Evolutionary conservation across 176 grass and related monocot species (phyloP).

Genomic region (Pontederia crassipes): DNA sequence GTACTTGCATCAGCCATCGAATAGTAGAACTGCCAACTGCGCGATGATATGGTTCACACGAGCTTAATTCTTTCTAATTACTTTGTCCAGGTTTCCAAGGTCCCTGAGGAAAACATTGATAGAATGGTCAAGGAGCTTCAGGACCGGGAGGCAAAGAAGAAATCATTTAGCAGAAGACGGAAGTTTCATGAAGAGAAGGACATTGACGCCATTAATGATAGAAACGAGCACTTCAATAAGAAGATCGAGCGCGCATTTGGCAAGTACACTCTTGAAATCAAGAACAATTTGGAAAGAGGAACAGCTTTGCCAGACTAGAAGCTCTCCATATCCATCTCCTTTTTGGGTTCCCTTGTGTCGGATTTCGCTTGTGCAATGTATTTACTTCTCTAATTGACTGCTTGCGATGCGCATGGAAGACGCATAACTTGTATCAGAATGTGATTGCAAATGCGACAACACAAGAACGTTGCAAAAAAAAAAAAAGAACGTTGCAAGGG

Average conservation of each 20-base stretch:
- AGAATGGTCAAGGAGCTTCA: constrained; percentile 80
- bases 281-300: constrained; percentile 95
- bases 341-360: not conserved
- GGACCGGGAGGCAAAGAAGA: constrained; percentile 45
- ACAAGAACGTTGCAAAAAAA: no score
- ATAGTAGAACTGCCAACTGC: not conserved
- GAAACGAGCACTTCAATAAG: constrained; percentile 99
- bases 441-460: no score
- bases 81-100: constrained; percentile 34
- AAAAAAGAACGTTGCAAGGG: no score
- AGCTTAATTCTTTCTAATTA: not conserved
- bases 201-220: constrained; percentile 80
- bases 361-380: not conserved
- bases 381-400: no score
- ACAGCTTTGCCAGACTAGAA: constrained; percentile 73
- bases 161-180: constrained; percentile 83
- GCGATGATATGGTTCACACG: not conserved
- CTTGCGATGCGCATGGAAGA: no score
- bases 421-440: no score
- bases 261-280: constrained; percentile 95
- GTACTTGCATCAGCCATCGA: constrained; percentile 10
- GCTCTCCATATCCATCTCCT: no score
- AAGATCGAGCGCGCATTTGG: constrained; percentile 94
- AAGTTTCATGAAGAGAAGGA: constrained; percentile 97
- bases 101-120: constrained; percentile 58